Percentiles rank a stretch among this genome's conserved stretches.
Evolutionary conservation across 1,139 yeast species (phyloP).

Genomic region (Nakaseomyces sp.): DNA sequence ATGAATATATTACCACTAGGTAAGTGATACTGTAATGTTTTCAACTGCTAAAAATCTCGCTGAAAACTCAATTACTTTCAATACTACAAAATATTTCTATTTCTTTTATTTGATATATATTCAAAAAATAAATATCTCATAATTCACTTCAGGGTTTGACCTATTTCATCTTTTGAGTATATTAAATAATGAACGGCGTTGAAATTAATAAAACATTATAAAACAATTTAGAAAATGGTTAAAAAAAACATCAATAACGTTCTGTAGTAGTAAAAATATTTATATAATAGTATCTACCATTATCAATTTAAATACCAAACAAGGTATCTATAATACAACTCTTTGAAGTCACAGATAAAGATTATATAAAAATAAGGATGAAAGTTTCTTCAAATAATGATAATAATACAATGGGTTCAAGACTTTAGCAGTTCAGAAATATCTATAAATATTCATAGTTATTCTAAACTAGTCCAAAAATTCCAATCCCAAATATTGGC

Average conservation of each 20-base stretch:
- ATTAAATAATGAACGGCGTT: neutral
- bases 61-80: too few species aligned
- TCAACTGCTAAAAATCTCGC: too few species aligned
- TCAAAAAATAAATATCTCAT: too few species aligned
- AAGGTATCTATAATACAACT: slow-evolving; percentile 2
- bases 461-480: slow-evolving; percentile 18
- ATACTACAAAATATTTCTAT: too few species aligned
- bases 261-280: neutral
- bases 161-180: too few species aligned
- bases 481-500: slow-evolving; percentile 29
- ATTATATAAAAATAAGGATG: too few species aligned
- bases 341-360: neutral
- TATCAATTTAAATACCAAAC: neutral
- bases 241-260: neutral
- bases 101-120: too few species aligned
- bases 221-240: neutral
- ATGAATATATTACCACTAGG: slow-evolving; percentile 5
- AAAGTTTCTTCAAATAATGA: too few species aligned
- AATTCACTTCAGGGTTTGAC: too few species aligned
- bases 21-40: neutral
- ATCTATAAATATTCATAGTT: neutral
- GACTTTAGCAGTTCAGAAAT: too few species aligned
- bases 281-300: neutral
- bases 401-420: too few species aligned
- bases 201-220: neutral